phyloP scores from a whole-genome alignment of 345 rosid genomes.

The Cardamine chenopodiifolia region DNA sequence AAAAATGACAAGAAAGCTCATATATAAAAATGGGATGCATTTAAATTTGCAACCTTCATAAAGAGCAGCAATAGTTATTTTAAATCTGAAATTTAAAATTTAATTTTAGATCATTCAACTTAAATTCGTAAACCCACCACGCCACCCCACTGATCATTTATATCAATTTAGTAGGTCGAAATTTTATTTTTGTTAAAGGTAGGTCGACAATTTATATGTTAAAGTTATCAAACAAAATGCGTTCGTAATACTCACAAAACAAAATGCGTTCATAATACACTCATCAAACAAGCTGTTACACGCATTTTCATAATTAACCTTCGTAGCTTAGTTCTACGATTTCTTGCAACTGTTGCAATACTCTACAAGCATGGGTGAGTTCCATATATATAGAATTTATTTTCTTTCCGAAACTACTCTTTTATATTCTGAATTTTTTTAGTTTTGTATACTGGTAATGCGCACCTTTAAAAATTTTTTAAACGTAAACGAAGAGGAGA shows the following conservation, averaged over 20 bases:
- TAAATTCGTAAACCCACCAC: constrained; percentile 23
- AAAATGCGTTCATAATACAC: background rate
- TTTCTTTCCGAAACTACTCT: no score
- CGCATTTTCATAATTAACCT: background rate
- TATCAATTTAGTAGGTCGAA: background rate
- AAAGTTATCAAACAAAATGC: background rate
- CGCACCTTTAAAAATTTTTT: background rate
- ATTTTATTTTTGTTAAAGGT: background rate
- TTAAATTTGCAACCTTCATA: constrained; percentile 35
- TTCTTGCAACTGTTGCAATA: background rate
- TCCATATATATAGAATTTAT: no score
- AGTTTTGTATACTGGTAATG: no score
- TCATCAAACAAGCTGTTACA: background rate
- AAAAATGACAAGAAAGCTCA: constrained; percentile 31
- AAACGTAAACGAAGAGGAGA: background rate
- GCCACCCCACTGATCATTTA: constrained; percentile 22
- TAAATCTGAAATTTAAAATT: background rate
- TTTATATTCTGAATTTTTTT: no score
- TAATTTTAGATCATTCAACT: constrained; percentile 16
- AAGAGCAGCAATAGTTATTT: constrained; percentile 23
- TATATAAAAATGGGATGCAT: constrained; percentile 23
- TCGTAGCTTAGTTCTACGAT: background rate
- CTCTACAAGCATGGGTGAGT: background rate
- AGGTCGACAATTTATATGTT: background rate
- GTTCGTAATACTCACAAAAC: background rate